Base-by-base conservation (phyloP, 2,329 filamentous ascomycete species). In the Apiospora sp. region DNA sequence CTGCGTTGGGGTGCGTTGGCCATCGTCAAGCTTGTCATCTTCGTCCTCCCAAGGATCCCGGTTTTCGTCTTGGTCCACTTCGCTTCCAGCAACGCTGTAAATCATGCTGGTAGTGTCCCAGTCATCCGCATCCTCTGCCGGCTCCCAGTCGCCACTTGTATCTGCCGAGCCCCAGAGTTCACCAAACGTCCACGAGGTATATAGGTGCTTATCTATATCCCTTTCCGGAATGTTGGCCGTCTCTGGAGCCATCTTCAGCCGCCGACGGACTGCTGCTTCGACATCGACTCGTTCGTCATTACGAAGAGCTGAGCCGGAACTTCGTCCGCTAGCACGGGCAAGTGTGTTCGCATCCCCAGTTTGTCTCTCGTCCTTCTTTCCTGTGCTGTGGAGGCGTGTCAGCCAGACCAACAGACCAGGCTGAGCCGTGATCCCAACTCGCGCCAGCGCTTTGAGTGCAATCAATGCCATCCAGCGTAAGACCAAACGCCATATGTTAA, bases 151-250 rank as follows among this genome's bases (percentile, higher is more conserved):
- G 41, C 93, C 93, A 78, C 94, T 98, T 6, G 87, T 87, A 80
- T 98, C 96, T 44, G 92, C 87, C 22, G 92, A 91, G 1, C 96
- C 95, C 91, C 94, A 98, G 84, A 93, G 93, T 10, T 94, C 94
- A 27, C 94, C 94, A 71, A 87, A 86, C 70, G 93, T 91, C 93
- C 94, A 98, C 90, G 95, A 96, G 43, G 87, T 86, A 80, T 98
- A 98, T 1, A 98, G 84, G 73, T 91, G 92, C 2, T 88, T 87
- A 75, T 96, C 92, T 2, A 98, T 85, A 51, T 90, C 89, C 41
- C 89, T 88, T 76, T 96, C 93, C 54, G 91, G 84, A 8, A 85
- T 75, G 22, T 84, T 43, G 76, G 81, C 78, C 79, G 83, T 80
- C 71, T 80, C 78, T 16, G 76, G 76, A 8, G 78, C 81, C 71